Percentiles rank a stretch among this genome's conserved stretches.
phyloP scores from a whole-genome alignment of 257 asterid genomes.

The Lycium barbarum region DNA sequence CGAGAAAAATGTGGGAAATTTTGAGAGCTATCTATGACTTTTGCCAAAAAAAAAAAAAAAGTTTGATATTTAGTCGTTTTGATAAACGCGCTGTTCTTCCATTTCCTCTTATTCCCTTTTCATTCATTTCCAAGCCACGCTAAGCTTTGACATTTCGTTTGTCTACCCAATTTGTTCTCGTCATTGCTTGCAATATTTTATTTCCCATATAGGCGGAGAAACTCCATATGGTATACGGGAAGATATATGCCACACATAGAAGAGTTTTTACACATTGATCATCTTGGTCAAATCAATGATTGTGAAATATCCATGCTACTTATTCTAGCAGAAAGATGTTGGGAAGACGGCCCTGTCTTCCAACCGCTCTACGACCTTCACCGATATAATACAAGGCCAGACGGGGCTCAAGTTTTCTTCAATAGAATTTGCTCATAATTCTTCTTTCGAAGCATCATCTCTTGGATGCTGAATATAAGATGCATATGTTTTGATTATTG shows the following conservation, averaged over 20 bases:
- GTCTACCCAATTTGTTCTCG: not conserved
- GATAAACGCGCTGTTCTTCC: not conserved
- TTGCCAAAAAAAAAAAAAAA: not conserved
- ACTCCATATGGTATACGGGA: not conserved
- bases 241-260: not conserved
- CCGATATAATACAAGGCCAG: not conserved
- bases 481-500: conserved; percentile 76
- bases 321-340: conserved; percentile 18
- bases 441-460: conserved; percentile 64
- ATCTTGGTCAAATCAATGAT: not conserved
- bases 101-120: not conserved
- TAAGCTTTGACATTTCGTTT: not conserved
- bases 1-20: too few relatives aligned
- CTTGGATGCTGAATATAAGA: conserved; percentile 54
- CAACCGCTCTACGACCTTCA: not conserved
- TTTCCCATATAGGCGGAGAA: not conserved
- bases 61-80: not conserved
- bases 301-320: not conserved
- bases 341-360: not conserved
- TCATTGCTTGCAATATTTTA: not conserved
- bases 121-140: not conserved
- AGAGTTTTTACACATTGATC: not conserved
- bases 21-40: too few relatives aligned
- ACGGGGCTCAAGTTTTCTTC: not conserved
- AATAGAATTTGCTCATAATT: conserved; percentile 49